A percentile compares a stretch with the other conserved stretches of the same genome.
Evolutionary conservation across 345 rosid genomes (phyloP).

Genomic region (Camelina laxa): DNA sequence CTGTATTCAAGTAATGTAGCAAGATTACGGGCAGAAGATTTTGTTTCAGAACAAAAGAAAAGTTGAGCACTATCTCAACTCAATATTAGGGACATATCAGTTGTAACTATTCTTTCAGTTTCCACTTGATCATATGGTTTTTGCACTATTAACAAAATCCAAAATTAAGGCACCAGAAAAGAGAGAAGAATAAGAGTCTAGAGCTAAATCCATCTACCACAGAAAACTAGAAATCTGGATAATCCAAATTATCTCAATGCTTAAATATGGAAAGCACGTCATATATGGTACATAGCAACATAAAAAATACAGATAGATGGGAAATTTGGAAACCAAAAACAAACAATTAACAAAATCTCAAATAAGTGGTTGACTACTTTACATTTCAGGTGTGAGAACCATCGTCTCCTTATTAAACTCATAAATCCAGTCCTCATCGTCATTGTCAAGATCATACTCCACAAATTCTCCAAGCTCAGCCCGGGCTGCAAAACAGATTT

Average conservation of each 20-base stretch:
- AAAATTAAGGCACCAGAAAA: not conserved
- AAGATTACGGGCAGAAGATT: not conserved
- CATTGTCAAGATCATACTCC: conserved; percentile 96
- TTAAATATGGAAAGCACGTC: not conserved
- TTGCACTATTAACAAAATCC: not conserved
- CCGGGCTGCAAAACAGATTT: conserved; percentile 73
- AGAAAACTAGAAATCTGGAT: not conserved
- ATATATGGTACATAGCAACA: not conserved
- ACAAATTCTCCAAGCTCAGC: conserved; percentile 97
- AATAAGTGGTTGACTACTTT: conserved; percentile 14
- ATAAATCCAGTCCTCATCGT: conserved; percentile 95
- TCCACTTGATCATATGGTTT: conserved; percentile 22
- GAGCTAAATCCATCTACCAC: conserved; percentile 10
- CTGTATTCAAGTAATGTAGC: conserved; percentile 46
- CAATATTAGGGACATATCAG: not conserved
- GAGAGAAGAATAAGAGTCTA: not conserved
- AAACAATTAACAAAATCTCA: not conserved
- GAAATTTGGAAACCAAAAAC: not conserved
- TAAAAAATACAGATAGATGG: not conserved
- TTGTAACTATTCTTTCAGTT: conserved; percentile 2
- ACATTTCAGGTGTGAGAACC: conserved; percentile 65
- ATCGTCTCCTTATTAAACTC: conserved; percentile 66
- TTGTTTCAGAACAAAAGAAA: conserved; percentile 2
- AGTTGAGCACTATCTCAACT: conserved; percentile 25
- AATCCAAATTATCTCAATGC: conserved; percentile 1